Evolutionary conservation across 192 early-diverging fungal species (phyloP).

Genomic region (Irineochytrium annulatum): DNA sequence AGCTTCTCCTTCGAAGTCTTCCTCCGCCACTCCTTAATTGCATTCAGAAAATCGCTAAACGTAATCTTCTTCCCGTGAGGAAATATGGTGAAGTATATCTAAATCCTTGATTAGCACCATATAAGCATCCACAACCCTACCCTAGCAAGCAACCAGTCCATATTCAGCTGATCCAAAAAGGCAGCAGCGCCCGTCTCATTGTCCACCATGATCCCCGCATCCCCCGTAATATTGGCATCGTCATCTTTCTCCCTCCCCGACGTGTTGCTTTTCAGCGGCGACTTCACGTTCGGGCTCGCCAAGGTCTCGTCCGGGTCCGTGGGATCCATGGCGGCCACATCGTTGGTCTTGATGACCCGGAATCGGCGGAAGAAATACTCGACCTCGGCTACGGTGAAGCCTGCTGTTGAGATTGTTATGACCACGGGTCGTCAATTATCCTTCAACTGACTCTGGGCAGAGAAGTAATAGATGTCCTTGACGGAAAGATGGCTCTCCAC

Average conservation of each 20-base stretch:
- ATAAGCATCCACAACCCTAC: not conserved
- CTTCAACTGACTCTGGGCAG: not conserved
- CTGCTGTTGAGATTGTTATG: not conserved
- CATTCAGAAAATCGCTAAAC: slow-evolving; percentile 12
- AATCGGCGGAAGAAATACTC: slow-evolving; percentile 23
- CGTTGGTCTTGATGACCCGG: slow-evolving; percentile 12
- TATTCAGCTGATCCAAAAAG: slow-evolving; percentile 13
- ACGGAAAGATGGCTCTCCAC: not conserved
- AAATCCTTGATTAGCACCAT: not conserved
- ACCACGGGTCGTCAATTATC: not conserved
- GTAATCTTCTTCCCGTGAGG: slow-evolving; percentile 9
- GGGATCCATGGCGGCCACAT: not conserved
- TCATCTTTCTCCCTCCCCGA: not conserved
- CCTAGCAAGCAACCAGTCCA: slow-evolving; percentile 16
- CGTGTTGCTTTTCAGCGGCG: too few relatives aligned
- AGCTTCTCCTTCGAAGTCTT: slow-evolving; percentile 8
- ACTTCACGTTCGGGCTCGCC: not conserved
- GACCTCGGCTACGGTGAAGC: slow-evolving; percentile 19
- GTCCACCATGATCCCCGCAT: slow-evolving; percentile 5
- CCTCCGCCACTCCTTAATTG: slow-evolving; percentile 8
- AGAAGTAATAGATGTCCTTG: not conserved
- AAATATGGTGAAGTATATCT: slow-evolving; percentile 22
- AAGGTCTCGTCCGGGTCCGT: not conserved
- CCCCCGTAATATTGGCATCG: not conserved
- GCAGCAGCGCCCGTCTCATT: not conserved